Base-by-base conservation (phyloP, 179 eudicot genomes). In the Sideroxylon spinosum region DNA sequence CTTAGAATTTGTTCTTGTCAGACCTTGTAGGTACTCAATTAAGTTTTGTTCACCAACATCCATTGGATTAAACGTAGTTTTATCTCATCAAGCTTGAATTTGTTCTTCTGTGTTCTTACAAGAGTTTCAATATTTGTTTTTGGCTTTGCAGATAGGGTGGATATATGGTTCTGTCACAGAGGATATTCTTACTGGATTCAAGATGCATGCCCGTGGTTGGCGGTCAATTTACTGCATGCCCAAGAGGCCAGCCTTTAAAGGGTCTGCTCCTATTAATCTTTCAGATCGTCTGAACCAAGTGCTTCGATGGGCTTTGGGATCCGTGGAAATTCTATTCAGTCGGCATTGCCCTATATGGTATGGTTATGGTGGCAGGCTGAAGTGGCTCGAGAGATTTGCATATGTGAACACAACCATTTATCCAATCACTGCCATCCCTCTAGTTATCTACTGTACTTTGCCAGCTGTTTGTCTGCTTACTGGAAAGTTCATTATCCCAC, bases 151-250 rank as follows among this genome's bases (percentile, higher is more conserved):
- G 95, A 91, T 92, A 11, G 97, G 97, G 67, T 92, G 97, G 97
- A 92, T 92, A 14, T 92, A 92, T 78, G 95, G 97, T 46, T 92
- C 97, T 69, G 97, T 90, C 13, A 92, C 97, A 68, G 97, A 92
- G 83, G 97, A 92, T 88, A 93, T 93, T 90, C 91, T 93, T 74
- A 93, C 96, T 8, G 97, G 97, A 73, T 92, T 92, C 75, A 90
- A 90, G 83, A 92, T 92, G 97, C 95, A 92, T 82, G 92, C 92
- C 28, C 97, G 93, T 78, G 97, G 97, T 57, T 92, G 97, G 97
- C 87, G 95, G 50, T 92, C 97, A 53, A 87, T 91, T n/a, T 91
- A 92, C 77, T 92, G 97, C 65, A 92, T 92, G 93, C 97, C 97
- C 46, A 81, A 83, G 81, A 86, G 92, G 22, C 87, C 97, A 29